phyloP scores from a whole-genome alignment of 1,139 yeast species.

The Pneumocystis canis region DNA sequence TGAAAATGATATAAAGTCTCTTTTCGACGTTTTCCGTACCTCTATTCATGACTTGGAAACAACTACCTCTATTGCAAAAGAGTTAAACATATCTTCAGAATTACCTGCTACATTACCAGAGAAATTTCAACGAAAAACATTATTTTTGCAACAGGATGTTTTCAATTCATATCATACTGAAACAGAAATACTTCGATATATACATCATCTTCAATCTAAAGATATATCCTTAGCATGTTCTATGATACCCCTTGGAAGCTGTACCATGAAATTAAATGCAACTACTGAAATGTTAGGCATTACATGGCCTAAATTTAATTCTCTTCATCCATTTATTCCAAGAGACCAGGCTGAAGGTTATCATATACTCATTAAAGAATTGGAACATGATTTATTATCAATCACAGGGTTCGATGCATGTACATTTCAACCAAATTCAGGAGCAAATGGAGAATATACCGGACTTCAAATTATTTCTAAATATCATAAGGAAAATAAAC shows the following conservation, averaged over 20 bases:
- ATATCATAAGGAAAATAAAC: conserved; percentile 53
- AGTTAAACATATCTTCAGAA: conserved; percentile 20
- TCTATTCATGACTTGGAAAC: conserved; percentile 12
- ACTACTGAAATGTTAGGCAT: conserved; percentile 90
- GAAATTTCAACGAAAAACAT: conserved; percentile 45
- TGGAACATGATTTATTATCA: conserved; percentile 73
- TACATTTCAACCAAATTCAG: conserved; percentile 90
- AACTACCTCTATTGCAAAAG: conserved; percentile 19
- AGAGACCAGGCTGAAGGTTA: conserved; percentile 76
- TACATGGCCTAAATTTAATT: conserved; percentile 84
- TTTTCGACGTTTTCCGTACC: conserved; percentile 37
- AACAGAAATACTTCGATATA: conserved; percentile 83
- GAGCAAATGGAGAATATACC: conserved; percentile 96
- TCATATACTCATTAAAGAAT: conserved; percentile 52
- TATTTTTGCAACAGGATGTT: conserved; percentile 55
- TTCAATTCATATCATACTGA: conserved; percentile 85
- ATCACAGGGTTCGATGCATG: conserved; percentile 93
- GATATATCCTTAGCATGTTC: conserved; percentile 89
- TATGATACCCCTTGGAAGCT: conserved; percentile 93
- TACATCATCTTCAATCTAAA: conserved; percentile 70
- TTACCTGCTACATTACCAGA: conserved; percentile 31
- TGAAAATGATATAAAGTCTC: conserved; percentile 41
- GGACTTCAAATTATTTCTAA: conserved; percentile 78
- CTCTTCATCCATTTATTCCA: conserved; percentile 88
- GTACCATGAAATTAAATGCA: conserved; percentile 94